Base-by-base conservation (phyloP, 2,329 filamentous ascomycete species). In the Hypomyces rosellus region DNA sequence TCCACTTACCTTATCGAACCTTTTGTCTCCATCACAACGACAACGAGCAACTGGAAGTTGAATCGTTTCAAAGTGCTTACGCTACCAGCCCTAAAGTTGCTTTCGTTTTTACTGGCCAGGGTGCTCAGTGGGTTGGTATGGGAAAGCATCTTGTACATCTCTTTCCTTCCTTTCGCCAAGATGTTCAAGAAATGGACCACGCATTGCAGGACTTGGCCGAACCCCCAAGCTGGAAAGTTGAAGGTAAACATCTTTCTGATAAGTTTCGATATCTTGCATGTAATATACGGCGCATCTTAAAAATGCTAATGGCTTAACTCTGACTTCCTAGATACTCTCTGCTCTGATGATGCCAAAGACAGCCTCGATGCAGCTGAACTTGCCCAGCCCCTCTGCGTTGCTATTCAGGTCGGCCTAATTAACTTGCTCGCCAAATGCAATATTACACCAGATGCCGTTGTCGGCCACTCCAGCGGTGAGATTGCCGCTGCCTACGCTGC, bases 401-500 rank as follows among this genome's bases (percentile, higher is more conserved):
- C 70, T 0, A 15, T 77, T 0, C 74, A 76, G 50, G 52, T 76
- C 1, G 72, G 59, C 0, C 55, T 78, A 0, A 62, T 74, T 0
- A 65, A 74, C 13, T 55, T 71, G 0, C 62, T 77, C 3, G 34
- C 37, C 0, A 51, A 54, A 1, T 61, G 61, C 45, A 62, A 65
- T 0, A 54, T 76, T 20, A 46, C 38, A 1, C 67, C 69, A 0
- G 25, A 56, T 7, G 64, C 61, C 1, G 67, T 70, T 0, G 63
- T 73, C 3, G 73, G 73, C 1, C 73, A 76, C 50, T 72, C 69
- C 0, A 64, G 59, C 2, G 73, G 73, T 1, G 73, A 75, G 51
- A 71, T 75, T 34, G 72, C 66, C 0, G 73, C 72, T 1, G 71
- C 72, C 0, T 74, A 74, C 44, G 69, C 70, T 1, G 61, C 65